Percentiles rank a stretch among this genome's conserved stretches.
phyloP scores from a whole-genome alignment of 768 basidiomycete genomes.

The Amanita rimosa region DNA sequence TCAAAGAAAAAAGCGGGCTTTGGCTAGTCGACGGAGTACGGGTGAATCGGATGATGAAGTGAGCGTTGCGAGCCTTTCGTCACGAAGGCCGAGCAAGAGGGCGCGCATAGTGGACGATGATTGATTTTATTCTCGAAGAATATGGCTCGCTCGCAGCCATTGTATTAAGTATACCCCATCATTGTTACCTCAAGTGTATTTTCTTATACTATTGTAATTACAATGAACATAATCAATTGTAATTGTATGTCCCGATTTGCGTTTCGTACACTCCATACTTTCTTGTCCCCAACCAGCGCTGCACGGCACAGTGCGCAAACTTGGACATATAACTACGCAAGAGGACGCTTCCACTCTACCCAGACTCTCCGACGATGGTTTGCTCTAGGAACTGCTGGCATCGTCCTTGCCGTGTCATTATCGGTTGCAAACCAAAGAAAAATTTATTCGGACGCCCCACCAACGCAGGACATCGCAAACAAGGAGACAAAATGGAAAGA shows the following conservation, averaged over 20 bases:
- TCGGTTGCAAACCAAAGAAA: constrained; percentile 1
- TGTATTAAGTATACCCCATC: neutral
- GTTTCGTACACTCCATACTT: neutral
- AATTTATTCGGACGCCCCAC: constrained; percentile 2
- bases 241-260: neutral
- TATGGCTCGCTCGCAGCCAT: neutral
- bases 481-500: too few species aligned
- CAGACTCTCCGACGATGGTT: neutral
- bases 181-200: neutral
- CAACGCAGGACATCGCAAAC: neutral
- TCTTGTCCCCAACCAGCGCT: neutral
- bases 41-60: constrained; percentile 74
- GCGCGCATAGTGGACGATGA: constrained; percentile 60
- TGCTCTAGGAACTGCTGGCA: neutral
- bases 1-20: constrained; percentile 67
- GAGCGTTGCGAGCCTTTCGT: constrained; percentile 30
- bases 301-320: neutral
- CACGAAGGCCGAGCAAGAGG: constrained; percentile 58
- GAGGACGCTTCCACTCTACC: neutral
- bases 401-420: neutral
- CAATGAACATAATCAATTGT: neutral
- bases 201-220: neutral
- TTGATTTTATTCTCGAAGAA: constrained; percentile 15
- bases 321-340: neutral
- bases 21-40: constrained; percentile 46